A percentile compares a stretch with the other conserved stretches of the same genome.
phyloP scores from a whole-genome alignment of 1,139 yeast species.

The Diutina ranongensis region DNA sequence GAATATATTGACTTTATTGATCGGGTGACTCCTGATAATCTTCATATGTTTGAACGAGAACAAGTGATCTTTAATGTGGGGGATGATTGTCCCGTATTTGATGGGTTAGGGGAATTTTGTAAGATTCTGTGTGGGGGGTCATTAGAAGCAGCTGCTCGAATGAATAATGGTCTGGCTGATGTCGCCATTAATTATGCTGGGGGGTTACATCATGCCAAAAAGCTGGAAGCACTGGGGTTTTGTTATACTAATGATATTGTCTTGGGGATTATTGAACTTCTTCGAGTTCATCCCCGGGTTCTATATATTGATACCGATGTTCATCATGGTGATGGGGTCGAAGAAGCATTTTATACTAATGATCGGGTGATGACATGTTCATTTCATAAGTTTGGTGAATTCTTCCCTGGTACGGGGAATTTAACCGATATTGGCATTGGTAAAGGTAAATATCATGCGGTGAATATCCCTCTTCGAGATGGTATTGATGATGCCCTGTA shows the following conservation, averaged over 20 bases:
- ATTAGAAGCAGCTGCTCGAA: constrained; percentile 4
- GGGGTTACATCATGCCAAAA: constrained; percentile 4
- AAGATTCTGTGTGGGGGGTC: constrained; percentile 4
- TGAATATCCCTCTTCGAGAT: neutral
- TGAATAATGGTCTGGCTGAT: constrained; percentile 4
- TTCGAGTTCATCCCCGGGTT: constrained; percentile 2
- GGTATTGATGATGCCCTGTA: constrained; percentile 5
- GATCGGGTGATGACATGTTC: constrained; percentile 4
- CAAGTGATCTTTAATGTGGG: constrained; percentile 5
- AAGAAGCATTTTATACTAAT: constrained; percentile 4
- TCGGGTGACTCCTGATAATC: constrained; percentile 2
- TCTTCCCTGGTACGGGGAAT: constrained; percentile 4
- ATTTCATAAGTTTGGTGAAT: constrained; percentile 5
- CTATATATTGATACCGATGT: constrained; percentile 4
- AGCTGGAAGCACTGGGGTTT: constrained; percentile 6
- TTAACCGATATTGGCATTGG: neutral
- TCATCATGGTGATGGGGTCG: constrained; percentile 6
- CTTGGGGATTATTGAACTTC: constrained; percentile 3
- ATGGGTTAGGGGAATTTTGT: constrained; percentile 4
- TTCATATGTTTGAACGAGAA: constrained; percentile 5
- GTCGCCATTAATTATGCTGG: constrained; percentile 5
- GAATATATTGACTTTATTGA: constrained; percentile 5
- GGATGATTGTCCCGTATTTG: constrained; percentile 4
- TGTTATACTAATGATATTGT: constrained; percentile 6
- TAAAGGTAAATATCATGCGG: constrained; percentile 2